phyloP scores from a whole-genome alignment of 345 rosid species.

The Gossypioides kirkii region DNA sequence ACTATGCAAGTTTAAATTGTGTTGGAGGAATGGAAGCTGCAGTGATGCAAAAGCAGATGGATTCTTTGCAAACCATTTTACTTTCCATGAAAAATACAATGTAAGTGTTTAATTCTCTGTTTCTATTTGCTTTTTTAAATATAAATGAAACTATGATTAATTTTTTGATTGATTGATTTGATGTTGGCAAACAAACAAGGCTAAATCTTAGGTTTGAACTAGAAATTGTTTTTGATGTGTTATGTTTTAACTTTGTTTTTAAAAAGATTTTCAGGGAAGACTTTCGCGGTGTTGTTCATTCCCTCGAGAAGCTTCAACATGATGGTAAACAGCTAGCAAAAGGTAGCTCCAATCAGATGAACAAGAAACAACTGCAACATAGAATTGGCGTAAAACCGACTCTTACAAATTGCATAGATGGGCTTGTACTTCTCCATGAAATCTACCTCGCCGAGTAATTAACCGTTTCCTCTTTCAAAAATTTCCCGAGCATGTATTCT shows the following conservation, averaged over 20 bases:
- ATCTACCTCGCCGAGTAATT: slow-evolving; percentile 74
- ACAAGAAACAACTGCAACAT: slow-evolving; percentile 41
- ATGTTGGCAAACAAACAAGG: neutral
- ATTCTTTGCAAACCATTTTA: slow-evolving; percentile 50
- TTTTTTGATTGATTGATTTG: neutral
- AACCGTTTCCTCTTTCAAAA: neutral
- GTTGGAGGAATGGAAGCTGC: slow-evolving; percentile 51
- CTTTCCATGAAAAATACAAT: slow-evolving; percentile 50
- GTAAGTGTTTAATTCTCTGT: slow-evolving; percentile 29
- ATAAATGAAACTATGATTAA: neutral
- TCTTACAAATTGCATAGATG: slow-evolving; percentile 64
- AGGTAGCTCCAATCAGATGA: slow-evolving; percentile 40
- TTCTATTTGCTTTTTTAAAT: neutral
- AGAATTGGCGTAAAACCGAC: slow-evolving; percentile 67
- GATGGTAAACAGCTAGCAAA: slow-evolving; percentile 51
- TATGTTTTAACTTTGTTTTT: slow-evolving; percentile 1
- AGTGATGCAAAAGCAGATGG: slow-evolving; percentile 62
- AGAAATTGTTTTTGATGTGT: neutral
- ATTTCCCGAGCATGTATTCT: neutral
- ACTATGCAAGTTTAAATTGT: slow-evolving; percentile 48
- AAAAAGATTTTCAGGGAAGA: slow-evolving; percentile 44
- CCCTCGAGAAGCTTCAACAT: slow-evolving; percentile 45
- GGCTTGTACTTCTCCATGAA: slow-evolving; percentile 56
- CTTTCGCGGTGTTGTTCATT: slow-evolving; percentile 44
- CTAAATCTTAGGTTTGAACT: neutral